Evolutionary conservation across 805 yeast species (phyloP), one percentile per base, ranked within the genome.

Genomic region (Candida pini): DNA sequence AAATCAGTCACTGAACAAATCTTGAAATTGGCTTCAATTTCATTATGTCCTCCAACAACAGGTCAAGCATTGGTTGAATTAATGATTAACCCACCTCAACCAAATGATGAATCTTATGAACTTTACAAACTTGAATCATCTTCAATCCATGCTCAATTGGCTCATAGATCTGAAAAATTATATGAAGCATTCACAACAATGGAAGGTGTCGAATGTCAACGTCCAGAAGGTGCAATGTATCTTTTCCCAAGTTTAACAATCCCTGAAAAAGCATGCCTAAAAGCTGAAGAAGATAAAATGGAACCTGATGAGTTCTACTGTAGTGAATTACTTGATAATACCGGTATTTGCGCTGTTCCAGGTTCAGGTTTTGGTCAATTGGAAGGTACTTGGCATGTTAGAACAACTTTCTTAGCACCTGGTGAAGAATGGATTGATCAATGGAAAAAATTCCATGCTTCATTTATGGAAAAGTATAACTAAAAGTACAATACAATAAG

Each of bases 161-260:
- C 68, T 39, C 49, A 62, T 21, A 78, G 97, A 53, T 81, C 97
- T 12, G 53, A 62, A 9, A 58, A 66, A 31, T 67, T 92, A 33
- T 82, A 76, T 53, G 60, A 72, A 13, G 84, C 96, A 0, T 90
- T 92, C 63, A 60, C 68, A 35, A 55, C 70, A 25, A 76, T 92
- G 83, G 84, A 82, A 42, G 94, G 90, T 43, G 81, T 92, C 31
- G 62, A 72, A 18, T 89, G 97, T 60, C 87, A 86, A 62, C 74
- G 75, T 45, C 97, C 99, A 28, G 77, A 82, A 66, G 99, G 99
- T 47, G 97, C 99, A 27, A 90, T 92, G 98, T 92, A 92, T 62
- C 68, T 92, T 41, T 92, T 87, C 76, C 99, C 98, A 30, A 71
- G 66, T 44, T 63, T 92, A 39, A 58, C 73, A 22, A 64, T 92